These are phyloP conservation scores for Stramenopiles sp. DNA, from an alignment of 352 stramenopile species.

Conservation along the genomic window DNA sequence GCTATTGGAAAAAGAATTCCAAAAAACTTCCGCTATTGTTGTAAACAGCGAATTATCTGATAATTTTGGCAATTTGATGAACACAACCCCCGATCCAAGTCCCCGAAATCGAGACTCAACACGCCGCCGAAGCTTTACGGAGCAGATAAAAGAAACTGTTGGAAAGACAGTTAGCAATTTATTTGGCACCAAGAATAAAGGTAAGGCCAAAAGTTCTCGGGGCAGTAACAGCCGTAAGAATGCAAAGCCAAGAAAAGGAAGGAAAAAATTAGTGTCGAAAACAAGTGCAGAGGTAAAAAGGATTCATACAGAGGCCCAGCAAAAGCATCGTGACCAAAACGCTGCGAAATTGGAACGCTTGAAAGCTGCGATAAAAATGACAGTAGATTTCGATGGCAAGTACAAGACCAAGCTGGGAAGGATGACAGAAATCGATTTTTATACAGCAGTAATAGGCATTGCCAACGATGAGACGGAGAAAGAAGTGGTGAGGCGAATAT, in stretches of 20 bases:
- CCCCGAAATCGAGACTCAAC: neutral
- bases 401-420: neutral
- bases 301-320: neutral
- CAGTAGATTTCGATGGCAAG: neutral
- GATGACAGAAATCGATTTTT: slow-evolving; percentile 9
- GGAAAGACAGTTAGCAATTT: neutral
- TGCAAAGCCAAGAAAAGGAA: neutral
- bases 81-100: neutral
- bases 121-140: neutral
- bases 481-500: neutral
- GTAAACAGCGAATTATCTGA: neutral
- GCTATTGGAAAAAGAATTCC: neutral
- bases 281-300: neutral
- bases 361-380: neutral
- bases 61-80: neutral
- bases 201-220: neutral
- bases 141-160: too few relatives aligned
- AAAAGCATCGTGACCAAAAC: neutral
- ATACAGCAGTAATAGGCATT: neutral
- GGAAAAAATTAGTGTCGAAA: neutral
- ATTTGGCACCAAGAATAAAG: neutral
- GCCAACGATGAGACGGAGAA: neutral
- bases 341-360: neutral
- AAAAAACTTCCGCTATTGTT: neutral
- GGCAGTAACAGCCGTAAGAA: too few relatives aligned